Evolutionary conservation across 1,284 basidiomycete species (phyloP), one percentile per base, ranked within the genome.

Genomic region (Acaromyces ingoldii): DNA sequence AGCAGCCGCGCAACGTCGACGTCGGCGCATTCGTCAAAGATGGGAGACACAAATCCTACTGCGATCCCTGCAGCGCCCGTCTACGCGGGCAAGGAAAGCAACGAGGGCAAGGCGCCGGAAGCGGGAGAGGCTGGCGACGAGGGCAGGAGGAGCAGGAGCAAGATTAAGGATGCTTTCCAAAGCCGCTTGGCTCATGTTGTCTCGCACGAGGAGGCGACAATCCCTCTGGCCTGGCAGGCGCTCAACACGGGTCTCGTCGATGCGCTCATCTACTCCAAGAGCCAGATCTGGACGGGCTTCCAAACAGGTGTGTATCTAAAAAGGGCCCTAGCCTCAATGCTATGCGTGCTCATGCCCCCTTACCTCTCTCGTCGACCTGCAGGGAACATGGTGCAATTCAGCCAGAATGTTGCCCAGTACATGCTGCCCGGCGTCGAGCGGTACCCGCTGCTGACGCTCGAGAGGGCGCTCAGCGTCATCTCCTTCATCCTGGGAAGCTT

Each of bases 211-310:
- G 61, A 57, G 4, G 60, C 65, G 26, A 49, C 58, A 4, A 57
- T 69, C 10, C 66, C 93, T 10, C 58, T 69, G 3, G 60, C 65
- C 22, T 67, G 65, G 65, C 62, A 65, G 53, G 64, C 60, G 2
- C 55, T 69, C 28, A 41, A 67, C 29, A 67, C 66, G 7, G 66
- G 66, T 5, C 53, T 69, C 44, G 47, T 69, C 29, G 66, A 69
- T 36, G 63, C 61, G 53, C 49, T 67, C 46, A 55, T 69, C 17
- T 69, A 69, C 50, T 55, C 51, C 41, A 54, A 60, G 22, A 60
- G 57, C 10, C 13, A 31, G 13, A 62, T 69, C 13, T 69, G 66
- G 66, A 58, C 63, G 2, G 66, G 65, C 5, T 69, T 69, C 26
- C 66, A 69, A 53, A 69, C 66, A 33, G 47, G 28, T 13, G 19